Percentiles rank a stretch among this genome's conserved stretches.
Evolutionary conservation across 768 basidiomycete genomes (phyloP).

Genomic region (Boletus eberwhitei): DNA sequence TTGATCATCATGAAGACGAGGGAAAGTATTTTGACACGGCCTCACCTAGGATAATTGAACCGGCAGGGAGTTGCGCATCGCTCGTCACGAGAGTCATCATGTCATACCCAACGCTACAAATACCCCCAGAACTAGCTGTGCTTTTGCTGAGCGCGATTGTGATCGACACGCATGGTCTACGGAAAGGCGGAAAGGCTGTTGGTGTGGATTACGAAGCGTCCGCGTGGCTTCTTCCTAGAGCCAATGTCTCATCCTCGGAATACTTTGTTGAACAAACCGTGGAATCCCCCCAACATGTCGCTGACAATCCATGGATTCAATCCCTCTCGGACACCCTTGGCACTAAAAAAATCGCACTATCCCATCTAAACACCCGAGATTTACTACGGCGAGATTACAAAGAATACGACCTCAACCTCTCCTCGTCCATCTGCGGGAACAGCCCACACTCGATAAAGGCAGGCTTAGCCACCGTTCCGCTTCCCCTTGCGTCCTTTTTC

Average conservation of each 20-base stretch:
- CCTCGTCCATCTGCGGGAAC: constrained; percentile 19
- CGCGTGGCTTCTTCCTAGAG: constrained; percentile 57
- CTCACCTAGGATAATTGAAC: constrained; percentile 62
- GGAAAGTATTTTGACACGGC: constrained; percentile 55
- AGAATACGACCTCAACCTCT: constrained; percentile 60
- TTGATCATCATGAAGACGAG: constrained; percentile 95
- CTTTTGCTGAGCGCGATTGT: constrained; percentile 79
- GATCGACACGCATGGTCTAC: constrained; percentile 84
- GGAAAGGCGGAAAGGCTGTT: constrained; percentile 73
- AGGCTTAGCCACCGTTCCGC: constrained; percentile 82
- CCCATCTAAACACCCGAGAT: constrained; percentile 65
- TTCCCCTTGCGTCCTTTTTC: constrained; percentile 50
- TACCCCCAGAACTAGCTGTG: constrained; percentile 63
- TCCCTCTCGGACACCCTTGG: constrained; percentile 45
- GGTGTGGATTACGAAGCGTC: constrained; percentile 62
- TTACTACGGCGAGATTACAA: constrained; percentile 96
- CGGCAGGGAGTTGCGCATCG: constrained; percentile 76
- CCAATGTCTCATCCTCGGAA: constrained; percentile 38
- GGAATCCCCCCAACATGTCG: constrained; percentile 27
- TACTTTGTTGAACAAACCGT: neutral
- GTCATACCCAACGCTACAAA: constrained; percentile 20
- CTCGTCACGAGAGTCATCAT: constrained; percentile 46
- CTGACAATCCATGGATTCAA: constrained; percentile 42
- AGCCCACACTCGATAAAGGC: constrained; percentile 46
- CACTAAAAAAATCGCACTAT: constrained; percentile 63